These are phyloP conservation scores for Linnemannia zychae DNA, from an alignment of 192 early-diverging fungal genomes.

Conservation along the genomic window DNA sequence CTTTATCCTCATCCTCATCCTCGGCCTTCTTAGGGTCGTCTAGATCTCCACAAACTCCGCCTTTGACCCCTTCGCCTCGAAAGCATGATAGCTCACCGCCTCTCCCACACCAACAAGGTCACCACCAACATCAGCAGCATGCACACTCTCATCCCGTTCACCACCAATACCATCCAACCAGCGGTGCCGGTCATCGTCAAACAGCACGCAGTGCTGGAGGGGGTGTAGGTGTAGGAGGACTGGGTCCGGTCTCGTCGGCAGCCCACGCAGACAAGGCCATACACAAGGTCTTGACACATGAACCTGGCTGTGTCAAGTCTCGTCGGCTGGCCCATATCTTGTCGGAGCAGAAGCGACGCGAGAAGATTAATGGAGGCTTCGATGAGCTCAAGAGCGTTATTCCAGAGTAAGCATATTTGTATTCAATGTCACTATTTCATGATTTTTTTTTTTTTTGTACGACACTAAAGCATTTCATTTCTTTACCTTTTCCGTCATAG, in stretches of 20 bases:
- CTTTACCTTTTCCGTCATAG: slow-evolving; percentile 1
- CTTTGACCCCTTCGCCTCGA: slow-evolving; percentile 31
- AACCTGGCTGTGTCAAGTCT: slow-evolving; percentile 16
- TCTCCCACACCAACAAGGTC: neutral
- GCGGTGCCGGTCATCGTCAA: neutral
- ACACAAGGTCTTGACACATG: slow-evolving; percentile 22
- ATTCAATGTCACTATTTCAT: neutral
- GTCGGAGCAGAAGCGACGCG: slow-evolving; percentile 57
- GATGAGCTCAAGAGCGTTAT: slow-evolving; percentile 58
- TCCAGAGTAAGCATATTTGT: slow-evolving; percentile 36
- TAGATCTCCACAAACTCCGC: slow-evolving; percentile 38
- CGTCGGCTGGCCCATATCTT: slow-evolving; percentile 58
- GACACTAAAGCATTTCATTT: neutral
- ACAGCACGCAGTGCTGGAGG: neutral
- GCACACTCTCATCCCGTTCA: neutral
- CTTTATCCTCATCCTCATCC: neutral
- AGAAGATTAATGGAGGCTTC: slow-evolving; percentile 59
- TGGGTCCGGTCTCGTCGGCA: neutral
- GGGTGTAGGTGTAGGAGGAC: neutral
- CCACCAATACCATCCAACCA: neutral
- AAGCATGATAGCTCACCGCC: slow-evolving; percentile 13
- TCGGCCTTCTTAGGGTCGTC: slow-evolving; percentile 9
- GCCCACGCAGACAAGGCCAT: neutral
- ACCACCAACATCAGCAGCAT: neutral
- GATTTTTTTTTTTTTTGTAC: neutral